These are phyloP conservation scores for Sporisorium exsertum DNA, from an alignment of 1,284 basidiomycete genomes.

Conservation along the genomic window DNA sequence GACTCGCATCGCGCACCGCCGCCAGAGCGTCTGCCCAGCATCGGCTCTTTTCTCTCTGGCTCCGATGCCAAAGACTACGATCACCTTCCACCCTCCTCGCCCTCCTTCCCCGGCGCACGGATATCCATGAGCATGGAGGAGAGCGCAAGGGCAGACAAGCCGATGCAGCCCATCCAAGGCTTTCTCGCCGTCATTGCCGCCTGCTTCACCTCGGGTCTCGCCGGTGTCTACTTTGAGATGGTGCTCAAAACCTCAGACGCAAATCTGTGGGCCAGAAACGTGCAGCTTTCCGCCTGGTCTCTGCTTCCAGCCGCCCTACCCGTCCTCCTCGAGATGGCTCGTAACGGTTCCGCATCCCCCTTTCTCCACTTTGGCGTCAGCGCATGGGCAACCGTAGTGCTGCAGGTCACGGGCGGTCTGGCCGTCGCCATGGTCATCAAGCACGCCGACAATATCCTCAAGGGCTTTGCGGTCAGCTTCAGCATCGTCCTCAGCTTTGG, in stretches of 20 bases:
- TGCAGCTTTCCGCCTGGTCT: slow-evolving; percentile 93
- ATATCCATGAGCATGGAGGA: slow-evolving; percentile 57
- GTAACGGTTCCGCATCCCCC: slow-evolving; percentile 54
- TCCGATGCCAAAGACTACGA: slow-evolving; percentile 32
- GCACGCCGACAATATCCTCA: slow-evolving; percentile 72
- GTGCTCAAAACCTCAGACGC: slow-evolving; percentile 87
- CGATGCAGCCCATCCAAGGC: slow-evolving; percentile 85
- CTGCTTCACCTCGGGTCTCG: slow-evolving; percentile 96
- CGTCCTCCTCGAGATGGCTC: slow-evolving; percentile 75
- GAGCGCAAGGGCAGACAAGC: slow-evolving; percentile 35
- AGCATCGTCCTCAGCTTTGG: slow-evolving; percentile 93
- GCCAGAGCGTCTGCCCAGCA: slow-evolving; percentile 46
- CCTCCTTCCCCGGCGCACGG: slow-evolving; percentile 38
- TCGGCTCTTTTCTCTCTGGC: slow-evolving; percentile 37
- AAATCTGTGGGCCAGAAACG: slow-evolving; percentile 95
- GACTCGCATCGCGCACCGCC: slow-evolving; percentile 59
- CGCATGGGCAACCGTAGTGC: slow-evolving; percentile 89
- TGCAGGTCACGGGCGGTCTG: slow-evolving; percentile 89
- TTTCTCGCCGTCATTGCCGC: slow-evolving; percentile 86
- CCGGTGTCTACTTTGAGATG: slow-evolving; percentile 98
- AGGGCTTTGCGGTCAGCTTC: slow-evolving; percentile 87
- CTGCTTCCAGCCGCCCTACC: slow-evolving; percentile 89
- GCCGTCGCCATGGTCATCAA: slow-evolving; percentile 80
- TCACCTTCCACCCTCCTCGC: slow-evolving; percentile 43
- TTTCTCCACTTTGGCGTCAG: slow-evolving; percentile 77